phyloP scores from a whole-genome alignment of 331 rosid species.

The Phaseolus coccineus region DNA sequence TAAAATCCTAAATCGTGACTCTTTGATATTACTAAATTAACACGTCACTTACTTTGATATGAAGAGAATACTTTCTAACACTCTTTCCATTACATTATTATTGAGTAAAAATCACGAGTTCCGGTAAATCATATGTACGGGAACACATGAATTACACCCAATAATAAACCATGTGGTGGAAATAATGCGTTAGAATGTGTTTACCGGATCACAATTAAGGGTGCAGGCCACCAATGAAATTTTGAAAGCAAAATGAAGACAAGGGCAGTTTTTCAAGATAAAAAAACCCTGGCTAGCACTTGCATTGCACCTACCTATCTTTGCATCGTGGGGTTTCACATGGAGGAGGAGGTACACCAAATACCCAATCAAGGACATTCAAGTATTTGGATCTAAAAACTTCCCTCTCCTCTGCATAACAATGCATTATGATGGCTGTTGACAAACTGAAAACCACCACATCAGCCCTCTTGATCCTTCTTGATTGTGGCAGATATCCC shows the following conservation, averaged over 20 bases:
- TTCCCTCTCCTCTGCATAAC: constrained; percentile 91
- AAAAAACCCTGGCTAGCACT: constrained; percentile 15
- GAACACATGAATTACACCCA: not conserved
- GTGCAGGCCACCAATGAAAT: constrained; percentile 30
- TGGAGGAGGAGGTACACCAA: constrained; percentile 90
- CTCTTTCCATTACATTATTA: not conserved
- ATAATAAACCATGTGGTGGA: not conserved
- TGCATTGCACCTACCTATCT: constrained; percentile 26
- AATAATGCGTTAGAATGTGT: not conserved
- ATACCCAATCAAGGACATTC: constrained; percentile 98
- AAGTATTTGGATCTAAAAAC: constrained; percentile 91
- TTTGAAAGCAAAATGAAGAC: constrained; percentile 22
- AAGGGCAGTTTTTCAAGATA: constrained; percentile 27
- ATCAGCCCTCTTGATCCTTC: constrained; percentile 81
- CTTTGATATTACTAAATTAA: not conserved
- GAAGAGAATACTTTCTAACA: not conserved
- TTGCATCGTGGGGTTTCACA: constrained; percentile 86
- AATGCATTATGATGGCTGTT: constrained; percentile 97
- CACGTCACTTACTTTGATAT: not conserved
- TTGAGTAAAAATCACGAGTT: constrained; percentile 1
- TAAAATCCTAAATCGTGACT: not conserved
- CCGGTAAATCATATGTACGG: not conserved
- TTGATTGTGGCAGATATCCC: constrained; percentile 80
- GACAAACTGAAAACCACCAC: constrained; percentile 86
- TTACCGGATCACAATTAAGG: constrained; percentile 12